Conservation (phyloP, 2,329 filamentous ascomycete species). For the Stagonosporopsis tanaceti region DNA sequence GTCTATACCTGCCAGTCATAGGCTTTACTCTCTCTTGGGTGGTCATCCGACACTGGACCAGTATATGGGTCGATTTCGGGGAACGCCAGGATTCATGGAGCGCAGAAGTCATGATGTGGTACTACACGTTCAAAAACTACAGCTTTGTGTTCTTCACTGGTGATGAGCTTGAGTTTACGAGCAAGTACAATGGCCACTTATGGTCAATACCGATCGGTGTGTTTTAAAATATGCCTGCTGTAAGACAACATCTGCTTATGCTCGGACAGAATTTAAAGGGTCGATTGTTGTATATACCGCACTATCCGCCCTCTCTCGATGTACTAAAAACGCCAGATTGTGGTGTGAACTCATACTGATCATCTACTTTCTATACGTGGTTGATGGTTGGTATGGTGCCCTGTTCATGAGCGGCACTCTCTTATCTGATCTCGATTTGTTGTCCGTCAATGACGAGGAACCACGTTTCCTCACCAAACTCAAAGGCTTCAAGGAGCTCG, state of each 20-base stretch:
- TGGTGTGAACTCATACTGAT: slow-evolving; percentile 62
- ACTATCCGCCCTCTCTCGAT: slow-evolving; percentile 64
- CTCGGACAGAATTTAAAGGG: slow-evolving; percentile 56
- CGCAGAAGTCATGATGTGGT: slow-evolving; percentile 42
- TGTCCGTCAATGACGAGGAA: slow-evolving; percentile 37
- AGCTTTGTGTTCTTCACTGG: slow-evolving; percentile 69
- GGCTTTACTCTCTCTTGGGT: slow-evolving; percentile 63
- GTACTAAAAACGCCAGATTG: slow-evolving; percentile 63
- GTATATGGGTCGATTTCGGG: slow-evolving; percentile 52
- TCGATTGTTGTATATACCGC: slow-evolving; percentile 70
- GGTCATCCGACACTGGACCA: slow-evolving; percentile 58
- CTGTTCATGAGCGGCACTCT: slow-evolving; percentile 48
- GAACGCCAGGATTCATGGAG: slow-evolving; percentile 58
- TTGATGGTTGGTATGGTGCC: slow-evolving; percentile 67
- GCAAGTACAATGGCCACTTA: slow-evolving; percentile 41
- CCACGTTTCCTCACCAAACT: slow-evolving; percentile 59
- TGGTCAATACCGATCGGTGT: slow-evolving; percentile 48
- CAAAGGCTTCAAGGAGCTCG: slow-evolving; percentile 59
- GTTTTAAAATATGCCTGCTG: neutral
- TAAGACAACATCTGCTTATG: neutral
- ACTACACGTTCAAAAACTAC: slow-evolving; percentile 65
- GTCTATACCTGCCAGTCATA: slow-evolving; percentile 62
- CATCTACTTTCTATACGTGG: slow-evolving; percentile 72
- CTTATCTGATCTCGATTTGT: slow-evolving; percentile 48
- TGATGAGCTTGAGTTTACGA: slow-evolving; percentile 64